A percentile compares a stretch with the other conserved stretches of the same genome.
Evolutionary conservation across 306 rosid genomes (phyloP).

Genomic region (Rosa chinensis): DNA sequence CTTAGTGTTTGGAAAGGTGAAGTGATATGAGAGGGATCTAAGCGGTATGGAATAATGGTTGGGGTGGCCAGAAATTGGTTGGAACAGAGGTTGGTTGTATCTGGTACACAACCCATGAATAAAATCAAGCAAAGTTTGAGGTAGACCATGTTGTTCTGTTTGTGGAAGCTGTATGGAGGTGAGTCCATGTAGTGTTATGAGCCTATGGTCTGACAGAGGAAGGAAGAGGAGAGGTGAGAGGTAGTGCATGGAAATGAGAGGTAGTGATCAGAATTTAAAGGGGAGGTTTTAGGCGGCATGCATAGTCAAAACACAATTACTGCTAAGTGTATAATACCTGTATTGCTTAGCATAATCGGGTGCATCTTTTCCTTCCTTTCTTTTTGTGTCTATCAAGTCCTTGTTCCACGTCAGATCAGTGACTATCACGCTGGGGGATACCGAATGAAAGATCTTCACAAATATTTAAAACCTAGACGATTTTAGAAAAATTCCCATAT

Average conservation of each 20-base stretch:
- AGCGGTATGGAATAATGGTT: conserved; percentile 29
- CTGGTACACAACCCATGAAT: conserved; percentile 47
- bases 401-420: background rate
- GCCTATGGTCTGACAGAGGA: conserved; percentile 17
- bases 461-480: background rate
- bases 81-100: conserved; percentile 48
- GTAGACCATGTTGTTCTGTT: conserved; percentile 34
- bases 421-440: background rate
- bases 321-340: background rate
- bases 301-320: conserved; percentile 27
- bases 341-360: background rate
- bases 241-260: conserved; percentile 22
- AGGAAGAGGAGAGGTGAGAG: conserved; percentile 39
- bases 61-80: conserved; percentile 40
- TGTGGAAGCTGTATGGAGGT: conserved; percentile 39
- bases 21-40: conserved; percentile 23
- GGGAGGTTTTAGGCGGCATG: conserved; percentile 41
- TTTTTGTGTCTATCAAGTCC: background rate
- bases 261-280: conserved; percentile 54
- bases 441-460: background rate
- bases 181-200: conserved; percentile 45
- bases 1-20: conserved; percentile 50
- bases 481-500: background rate
- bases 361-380: background rate
- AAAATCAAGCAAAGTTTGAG: conserved; percentile 42